A percentile compares a stretch with the other conserved stretches of the same genome.
phyloP scores from a whole-genome alignment of 2,329 filamentous ascomycete genomes.

The Orbilia ellipsospora region DNA sequence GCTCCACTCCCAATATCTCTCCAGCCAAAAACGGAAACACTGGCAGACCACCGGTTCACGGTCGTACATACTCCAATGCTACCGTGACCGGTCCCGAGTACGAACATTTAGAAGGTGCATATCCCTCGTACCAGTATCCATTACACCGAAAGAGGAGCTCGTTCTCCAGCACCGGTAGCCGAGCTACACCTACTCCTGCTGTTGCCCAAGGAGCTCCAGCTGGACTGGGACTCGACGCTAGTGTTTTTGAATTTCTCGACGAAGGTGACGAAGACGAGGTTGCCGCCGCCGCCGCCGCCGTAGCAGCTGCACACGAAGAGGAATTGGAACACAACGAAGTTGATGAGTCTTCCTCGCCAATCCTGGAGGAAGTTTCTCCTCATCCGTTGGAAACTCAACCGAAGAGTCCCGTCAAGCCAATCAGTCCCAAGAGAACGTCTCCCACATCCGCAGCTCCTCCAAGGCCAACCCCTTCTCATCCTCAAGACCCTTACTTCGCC shows the following conservation, averaged over 20 bases:
- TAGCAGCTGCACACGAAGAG: conserved; percentile 4
- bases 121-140: conserved; percentile 32
- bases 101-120: conserved; percentile 22
- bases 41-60: conserved; percentile 35
- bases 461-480: conserved; percentile 31
- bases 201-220: conserved; percentile 28
- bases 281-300: conserved; percentile 19
- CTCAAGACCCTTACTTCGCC: conserved; percentile 45
- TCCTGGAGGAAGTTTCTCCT: conserved; percentile 15
- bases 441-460: conserved; percentile 35
- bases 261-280: conserved; percentile 44
- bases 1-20: conserved; percentile 22
- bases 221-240: conserved; percentile 48
- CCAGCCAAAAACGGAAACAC: conserved; percentile 32
- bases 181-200: conserved; percentile 38
- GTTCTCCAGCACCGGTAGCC: conserved; percentile 50
- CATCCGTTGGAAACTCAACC: conserved; percentile 22
- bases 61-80: conserved; percentile 47
- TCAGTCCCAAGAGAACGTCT: conserved; percentile 43
- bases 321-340: conserved; percentile 31
- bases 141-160: conserved; percentile 47
- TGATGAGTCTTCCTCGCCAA: conserved; percentile 26
- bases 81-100: conserved; percentile 50
- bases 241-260: conserved; percentile 51
- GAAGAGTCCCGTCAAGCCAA: conserved; percentile 46